These are phyloP conservation scores for Exophiala calicioides DNA, from an alignment of 2,329 filamentous ascomycete species.

Conservation along the genomic window DNA sequence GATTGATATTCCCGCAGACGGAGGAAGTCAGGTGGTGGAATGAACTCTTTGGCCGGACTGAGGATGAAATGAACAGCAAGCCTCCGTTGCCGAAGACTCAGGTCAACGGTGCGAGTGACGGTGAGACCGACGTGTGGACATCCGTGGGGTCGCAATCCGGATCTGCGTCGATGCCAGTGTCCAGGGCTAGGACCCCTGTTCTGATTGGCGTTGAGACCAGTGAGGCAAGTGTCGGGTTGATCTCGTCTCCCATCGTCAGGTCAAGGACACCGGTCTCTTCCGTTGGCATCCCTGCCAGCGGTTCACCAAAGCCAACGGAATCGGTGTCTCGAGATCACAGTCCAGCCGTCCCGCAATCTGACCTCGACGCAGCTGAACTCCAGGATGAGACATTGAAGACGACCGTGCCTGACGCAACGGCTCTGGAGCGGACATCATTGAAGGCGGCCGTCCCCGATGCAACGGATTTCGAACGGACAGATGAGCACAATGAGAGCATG, in stretches of 20 bases:
- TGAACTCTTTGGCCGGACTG: slow-evolving; percentile 79
- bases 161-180: slow-evolving; percentile 25
- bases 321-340: slow-evolving; percentile 8
- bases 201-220: slow-evolving; percentile 62
- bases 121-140: slow-evolving; percentile 25
- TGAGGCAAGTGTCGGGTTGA: slow-evolving; percentile 55
- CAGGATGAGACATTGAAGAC: too few species aligned
- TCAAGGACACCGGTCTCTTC: slow-evolving; percentile 4
- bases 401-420: too few species aligned
- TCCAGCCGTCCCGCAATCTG: too few species aligned
- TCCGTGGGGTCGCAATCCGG: slow-evolving; percentile 20
- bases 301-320: slow-evolving; percentile 7
- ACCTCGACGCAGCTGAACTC: neutral
- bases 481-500: too few species aligned
- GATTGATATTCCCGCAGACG: slow-evolving; percentile 76
- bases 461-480: too few species aligned
- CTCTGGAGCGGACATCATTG: too few species aligned
- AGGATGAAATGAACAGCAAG: slow-evolving; percentile 81
- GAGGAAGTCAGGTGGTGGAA: slow-evolving; percentile 91
- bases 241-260: slow-evolving; percentile 32
- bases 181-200: slow-evolving; percentile 51
- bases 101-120: slow-evolving; percentile 18
- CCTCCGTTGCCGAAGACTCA: slow-evolving; percentile 7
- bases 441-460: too few species aligned
- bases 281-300: neutral